Conservation (phyloP, 352 stramenopile species). For the Phytophthora lateralis region DNA sequence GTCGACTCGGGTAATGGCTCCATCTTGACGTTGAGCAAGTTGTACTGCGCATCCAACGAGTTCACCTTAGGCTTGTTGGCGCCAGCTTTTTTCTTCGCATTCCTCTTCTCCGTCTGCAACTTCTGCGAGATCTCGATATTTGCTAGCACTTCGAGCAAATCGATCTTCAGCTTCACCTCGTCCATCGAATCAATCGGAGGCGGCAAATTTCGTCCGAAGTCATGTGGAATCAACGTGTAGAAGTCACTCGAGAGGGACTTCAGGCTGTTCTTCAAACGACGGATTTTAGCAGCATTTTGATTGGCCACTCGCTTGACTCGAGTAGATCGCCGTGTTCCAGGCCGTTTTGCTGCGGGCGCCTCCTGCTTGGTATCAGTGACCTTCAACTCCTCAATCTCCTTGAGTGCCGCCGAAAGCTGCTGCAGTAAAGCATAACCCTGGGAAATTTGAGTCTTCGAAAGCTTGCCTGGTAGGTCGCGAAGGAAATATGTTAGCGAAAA, state of each 20-base stretch:
- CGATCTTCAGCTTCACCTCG: constrained; percentile 71
- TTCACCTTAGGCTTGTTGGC: constrained; percentile 31
- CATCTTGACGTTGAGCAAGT: constrained; percentile 60
- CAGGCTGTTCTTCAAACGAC: constrained; percentile 52
- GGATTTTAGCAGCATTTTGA: constrained; percentile 36
- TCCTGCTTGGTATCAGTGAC: constrained; percentile 3
- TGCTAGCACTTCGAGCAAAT: constrained; percentile 66
- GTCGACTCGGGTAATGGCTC: constrained; percentile 39
- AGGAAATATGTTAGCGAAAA: background rate
- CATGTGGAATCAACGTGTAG: constrained; percentile 76
- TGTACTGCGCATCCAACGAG: constrained; percentile 67
- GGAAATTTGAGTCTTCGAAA: constrained; percentile 70
- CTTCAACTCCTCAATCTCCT: constrained; percentile 48
- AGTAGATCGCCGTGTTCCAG: constrained; percentile 30
- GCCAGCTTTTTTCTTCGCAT: constrained; percentile 24
- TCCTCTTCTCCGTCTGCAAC: constrained; percentile 55
- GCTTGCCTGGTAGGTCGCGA: constrained; percentile 24
- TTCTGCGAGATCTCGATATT: constrained; percentile 76
- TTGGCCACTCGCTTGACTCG: constrained; percentile 32
- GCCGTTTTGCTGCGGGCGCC: constrained; percentile 1
- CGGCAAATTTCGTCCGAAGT: constrained; percentile 63
- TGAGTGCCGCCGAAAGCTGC: constrained; percentile 48
- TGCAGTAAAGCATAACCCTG: constrained; percentile 64
- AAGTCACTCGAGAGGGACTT: constrained; percentile 69
- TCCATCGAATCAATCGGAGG: constrained; percentile 63